These are phyloP conservation scores for Ceratocystis smalleyi DNA, from an alignment of 2,329 filamentous ascomycete genomes.

Conservation along the genomic window DNA sequence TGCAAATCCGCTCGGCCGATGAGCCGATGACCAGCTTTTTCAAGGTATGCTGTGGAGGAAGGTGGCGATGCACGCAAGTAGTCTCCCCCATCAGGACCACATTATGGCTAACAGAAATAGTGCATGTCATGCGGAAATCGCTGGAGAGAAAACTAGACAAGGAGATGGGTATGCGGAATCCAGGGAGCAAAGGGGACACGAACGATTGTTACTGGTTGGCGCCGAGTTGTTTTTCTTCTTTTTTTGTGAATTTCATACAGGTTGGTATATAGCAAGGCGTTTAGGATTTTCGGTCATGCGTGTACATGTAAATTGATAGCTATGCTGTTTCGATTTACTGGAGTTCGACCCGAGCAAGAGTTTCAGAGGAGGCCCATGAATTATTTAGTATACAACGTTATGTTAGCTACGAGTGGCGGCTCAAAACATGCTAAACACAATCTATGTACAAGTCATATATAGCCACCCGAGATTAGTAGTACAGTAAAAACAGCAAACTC, in stretches of 20 bases:
- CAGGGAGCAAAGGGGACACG: neutral
- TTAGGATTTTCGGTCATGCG: neutral
- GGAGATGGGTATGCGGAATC: neutral
- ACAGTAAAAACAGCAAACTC: neutral
- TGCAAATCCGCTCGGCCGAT: constrained; percentile 94
- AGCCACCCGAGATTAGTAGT: neutral
- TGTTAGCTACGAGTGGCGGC: neutral
- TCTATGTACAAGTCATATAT: neutral
- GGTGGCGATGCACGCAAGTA: constrained; percentile 9
- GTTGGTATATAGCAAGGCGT: neutral
- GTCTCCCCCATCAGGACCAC: neutral
- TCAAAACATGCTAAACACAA: neutral
- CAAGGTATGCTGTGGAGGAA: constrained; percentile 41
- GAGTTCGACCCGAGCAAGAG: neutral
- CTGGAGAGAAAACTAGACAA: constrained; percentile 48
- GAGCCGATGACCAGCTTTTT: constrained; percentile 97
- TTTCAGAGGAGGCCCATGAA: too few relatives aligned
- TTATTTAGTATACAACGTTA: too few relatives aligned
- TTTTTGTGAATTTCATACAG: neutral
- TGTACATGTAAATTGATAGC: neutral
- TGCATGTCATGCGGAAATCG: constrained; percentile 51
- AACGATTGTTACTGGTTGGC: too few relatives aligned
- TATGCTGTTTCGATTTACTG: neutral
- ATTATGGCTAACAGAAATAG: constrained; percentile 24
- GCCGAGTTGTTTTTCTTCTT: neutral